A percentile compares a stretch with the other conserved stretches of the same genome.
These are phyloP conservation scores for Asterophora parasitica DNA, from an alignment of 768 basidiomycete genomes.

Conservation along the genomic window DNA sequence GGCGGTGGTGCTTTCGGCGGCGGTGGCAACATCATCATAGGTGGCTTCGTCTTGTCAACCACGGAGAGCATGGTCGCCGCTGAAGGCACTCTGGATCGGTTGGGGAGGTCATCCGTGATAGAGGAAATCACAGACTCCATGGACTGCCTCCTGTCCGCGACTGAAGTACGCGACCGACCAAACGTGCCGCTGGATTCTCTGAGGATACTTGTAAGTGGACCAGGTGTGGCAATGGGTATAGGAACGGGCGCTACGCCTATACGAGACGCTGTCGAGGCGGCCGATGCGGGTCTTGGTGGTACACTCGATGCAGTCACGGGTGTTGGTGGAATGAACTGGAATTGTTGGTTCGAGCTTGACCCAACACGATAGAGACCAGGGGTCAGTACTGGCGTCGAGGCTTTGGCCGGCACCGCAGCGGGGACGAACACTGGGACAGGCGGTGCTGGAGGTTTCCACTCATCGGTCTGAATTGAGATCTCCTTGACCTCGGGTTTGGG, in stretches of 20 bases:
- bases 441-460: slow-evolving; percentile 49
- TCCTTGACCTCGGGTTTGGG: slow-evolving; percentile 68
- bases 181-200: slow-evolving; percentile 52
- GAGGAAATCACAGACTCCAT: slow-evolving; percentile 66
- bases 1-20: slow-evolving; percentile 76
- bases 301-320: slow-evolving; percentile 19
- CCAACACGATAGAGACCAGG: slow-evolving; percentile 55
- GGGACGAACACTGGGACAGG: slow-evolving; percentile 30
- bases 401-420: slow-evolving; percentile 27
- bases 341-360: slow-evolving; percentile 40
- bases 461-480: slow-evolving; percentile 77
- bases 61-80: slow-evolving; percentile 40
- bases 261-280: slow-evolving; percentile 27
- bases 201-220: slow-evolving; percentile 30
- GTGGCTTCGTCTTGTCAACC: slow-evolving; percentile 77
- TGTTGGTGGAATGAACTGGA: slow-evolving; percentile 63
- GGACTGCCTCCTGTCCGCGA: slow-evolving; percentile 62
- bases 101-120: slow-evolving; percentile 30
- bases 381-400: slow-evolving; percentile 23
- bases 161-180: slow-evolving; percentile 45
- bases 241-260: slow-evolving; percentile 29
- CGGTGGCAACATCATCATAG: slow-evolving; percentile 80
- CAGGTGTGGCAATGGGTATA: slow-evolving; percentile 33
- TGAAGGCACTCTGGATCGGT: slow-evolving; percentile 62
- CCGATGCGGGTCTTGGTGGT: slow-evolving; percentile 18